Evolutionary conservation across 2,329 filamentous ascomycete species (phyloP), one percentile per base, ranked within the genome.

Genomic region (Cladosporium sp.): DNA sequence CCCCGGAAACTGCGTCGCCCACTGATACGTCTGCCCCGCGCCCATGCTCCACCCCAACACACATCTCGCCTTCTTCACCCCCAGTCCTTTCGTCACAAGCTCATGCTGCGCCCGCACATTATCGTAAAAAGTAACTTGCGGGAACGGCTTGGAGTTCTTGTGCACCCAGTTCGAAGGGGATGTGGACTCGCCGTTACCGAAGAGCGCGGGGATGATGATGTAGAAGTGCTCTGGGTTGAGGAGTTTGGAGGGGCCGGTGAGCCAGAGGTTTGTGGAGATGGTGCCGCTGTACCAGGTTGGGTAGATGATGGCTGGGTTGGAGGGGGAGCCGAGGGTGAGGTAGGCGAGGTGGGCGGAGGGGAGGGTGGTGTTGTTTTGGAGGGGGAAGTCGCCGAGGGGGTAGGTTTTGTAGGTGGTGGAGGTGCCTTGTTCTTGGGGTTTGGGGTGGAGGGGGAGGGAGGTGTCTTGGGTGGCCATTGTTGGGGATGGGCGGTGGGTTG

Each of bases 31-130:
- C 74, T 91, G 89, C 0, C 81, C 88, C 0, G 85, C 89, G 2
- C 88, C 89, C 89, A 92, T 91, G 8, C 84, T 87, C 88, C 89
- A 91, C 0, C 89, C 89, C 0, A 90, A 71, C 0, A 91, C 88
- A 10, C 86, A 86, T 26, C 82, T 80, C 1, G 87, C 81, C 76
- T 89, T 88, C 12, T 79, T 83, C 69, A 91, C 80, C 0, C 83
- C 82, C 2, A 92, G 77, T 57, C 86, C 83, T 72, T 89, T 80
- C 2, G 88, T 90, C n/a, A 91, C 80, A 0, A 91, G 83, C 57
- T 84, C 79, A 71, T 91, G 77, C 73, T 92, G 89, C 5, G 89
- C 89, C 32, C 83, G 80, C 4, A 91, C 87, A 69, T 91, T 91
- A 72, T 92, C 89, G 73, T 89, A 89, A 73, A 91, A 86, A 0